Evolutionary conservation across 2,329 filamentous ascomycete genomes (phyloP).

Genomic region (Mollisia scopiformis): DNA sequence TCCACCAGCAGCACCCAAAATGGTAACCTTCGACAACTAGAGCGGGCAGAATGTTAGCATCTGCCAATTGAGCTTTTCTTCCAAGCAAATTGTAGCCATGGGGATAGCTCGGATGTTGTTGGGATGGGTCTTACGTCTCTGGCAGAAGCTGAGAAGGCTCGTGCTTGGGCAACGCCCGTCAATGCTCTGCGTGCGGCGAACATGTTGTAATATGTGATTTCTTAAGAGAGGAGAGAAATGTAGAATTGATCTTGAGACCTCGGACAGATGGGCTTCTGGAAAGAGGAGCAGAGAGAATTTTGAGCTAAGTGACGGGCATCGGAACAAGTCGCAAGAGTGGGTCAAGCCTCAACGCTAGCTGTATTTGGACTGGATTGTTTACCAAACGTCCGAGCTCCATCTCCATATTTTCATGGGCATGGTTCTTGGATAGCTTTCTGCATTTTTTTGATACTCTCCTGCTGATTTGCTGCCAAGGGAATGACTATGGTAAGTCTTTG

Average conservation of each 20-base stretch:
- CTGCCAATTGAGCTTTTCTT: slow-evolving; percentile 20
- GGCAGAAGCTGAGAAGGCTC: slow-evolving; percentile 80
- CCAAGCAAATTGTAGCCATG: background rate
- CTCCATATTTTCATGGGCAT: no score
- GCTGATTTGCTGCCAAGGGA: no score
- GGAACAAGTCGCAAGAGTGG: background rate
- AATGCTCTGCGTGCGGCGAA: slow-evolving; percentile 69
- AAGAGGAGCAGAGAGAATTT: slow-evolving; percentile 4
- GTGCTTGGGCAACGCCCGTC: slow-evolving; percentile 65
- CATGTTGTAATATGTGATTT: slow-evolving; percentile 55
- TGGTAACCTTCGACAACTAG: slow-evolving; percentile 94
- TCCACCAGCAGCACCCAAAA: slow-evolving; percentile 95
- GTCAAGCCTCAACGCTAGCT: background rate
- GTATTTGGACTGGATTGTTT: background rate
- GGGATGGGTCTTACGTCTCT: slow-evolving; percentile 64
- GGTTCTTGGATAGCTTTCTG: no score
- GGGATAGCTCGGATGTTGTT: slow-evolving; percentile 13
- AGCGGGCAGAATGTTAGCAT: slow-evolving; percentile 24
- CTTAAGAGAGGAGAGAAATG: slow-evolving; percentile 15
- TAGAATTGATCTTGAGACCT: slow-evolving; percentile 17
- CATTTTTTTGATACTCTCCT: no score
- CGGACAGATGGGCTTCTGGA: slow-evolving; percentile 19
- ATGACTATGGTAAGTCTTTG: no score
- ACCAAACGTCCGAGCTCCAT: no score
- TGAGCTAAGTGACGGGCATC: background rate